Percentiles rank a stretch among this genome's conserved stretches.
Evolutionary conservation across 83 land plant species (phyloP).

Genomic region (Diphasiastrum complanatum): DNA sequence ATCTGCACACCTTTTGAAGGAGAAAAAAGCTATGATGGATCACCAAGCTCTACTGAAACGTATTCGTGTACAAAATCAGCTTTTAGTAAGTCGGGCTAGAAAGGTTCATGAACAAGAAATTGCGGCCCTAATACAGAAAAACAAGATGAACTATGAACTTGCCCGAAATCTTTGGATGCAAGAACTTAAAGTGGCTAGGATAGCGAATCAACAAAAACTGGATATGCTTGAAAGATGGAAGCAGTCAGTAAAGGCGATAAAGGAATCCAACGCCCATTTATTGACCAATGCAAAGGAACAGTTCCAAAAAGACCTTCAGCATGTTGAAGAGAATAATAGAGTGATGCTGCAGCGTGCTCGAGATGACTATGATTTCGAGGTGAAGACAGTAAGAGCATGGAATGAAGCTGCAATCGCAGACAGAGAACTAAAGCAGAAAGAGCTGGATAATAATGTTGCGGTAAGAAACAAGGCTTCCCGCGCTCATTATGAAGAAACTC

Average conservation of each 20-base stretch:
- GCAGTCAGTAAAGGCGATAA: neutral
- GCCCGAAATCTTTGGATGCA: conserved; percentile 11
- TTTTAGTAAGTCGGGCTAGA: neutral
- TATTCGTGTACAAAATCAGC: conserved; percentile 7
- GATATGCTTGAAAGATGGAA: conserved; percentile 19
- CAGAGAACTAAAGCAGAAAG: conserved; percentile 8
- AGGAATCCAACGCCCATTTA: conserved; percentile 6
- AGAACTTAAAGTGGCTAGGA: conserved; percentile 7
- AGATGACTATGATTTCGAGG: conserved; percentile 11
- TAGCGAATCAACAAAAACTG: neutral
- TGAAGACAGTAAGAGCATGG: neutral
- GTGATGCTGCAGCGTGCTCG: conserved; percentile 4
- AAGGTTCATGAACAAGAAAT: conserved; percentile 2
- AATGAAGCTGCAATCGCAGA: conserved; percentile 6
- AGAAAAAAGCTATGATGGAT: neutral
- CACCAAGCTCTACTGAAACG: neutral
- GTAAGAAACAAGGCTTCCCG: conserved; percentile 1
- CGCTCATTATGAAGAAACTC: conserved; percentile 11
- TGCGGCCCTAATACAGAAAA: conserved; percentile 1
- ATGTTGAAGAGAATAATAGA: conserved; percentile 14
- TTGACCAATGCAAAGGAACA: neutral
- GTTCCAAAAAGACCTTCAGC: conserved; percentile 14
- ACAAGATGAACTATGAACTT: neutral
- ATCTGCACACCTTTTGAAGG: neutral
- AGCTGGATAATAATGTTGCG: conserved; percentile 10